Evolutionary conservation across 2,329 filamentous ascomycete species (phyloP).

Genomic region (Fusarium longipes): DNA sequence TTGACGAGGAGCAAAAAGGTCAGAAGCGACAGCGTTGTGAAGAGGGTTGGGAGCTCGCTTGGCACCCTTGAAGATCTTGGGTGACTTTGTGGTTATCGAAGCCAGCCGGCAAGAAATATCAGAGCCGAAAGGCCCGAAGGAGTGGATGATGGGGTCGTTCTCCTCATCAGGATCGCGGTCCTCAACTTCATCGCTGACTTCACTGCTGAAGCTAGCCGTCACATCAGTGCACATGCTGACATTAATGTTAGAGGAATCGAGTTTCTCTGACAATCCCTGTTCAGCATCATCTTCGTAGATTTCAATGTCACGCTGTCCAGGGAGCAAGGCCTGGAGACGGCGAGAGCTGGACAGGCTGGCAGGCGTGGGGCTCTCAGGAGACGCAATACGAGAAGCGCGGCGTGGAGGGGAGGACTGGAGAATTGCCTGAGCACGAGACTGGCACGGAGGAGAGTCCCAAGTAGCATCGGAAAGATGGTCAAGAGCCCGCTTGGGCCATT

Average conservation of each 20-base stretch:
- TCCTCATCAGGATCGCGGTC: slow-evolving; percentile 88
- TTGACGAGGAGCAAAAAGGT: slow-evolving; percentile 41
- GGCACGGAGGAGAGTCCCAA: slow-evolving; percentile 72
- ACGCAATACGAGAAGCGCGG: slow-evolving; percentile 69
- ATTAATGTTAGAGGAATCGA: slow-evolving; percentile 43
- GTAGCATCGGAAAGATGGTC: slow-evolving; percentile 72
- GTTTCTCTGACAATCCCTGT: slow-evolving; percentile 55
- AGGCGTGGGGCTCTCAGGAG: slow-evolving; percentile 77
- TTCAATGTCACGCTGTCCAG: slow-evolving; percentile 61
- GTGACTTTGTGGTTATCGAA: slow-evolving; percentile 78
- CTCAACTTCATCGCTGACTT: slow-evolving; percentile 62
- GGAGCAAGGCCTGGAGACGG: slow-evolving; percentile 59
- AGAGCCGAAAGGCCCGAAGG: slow-evolving; percentile 89
- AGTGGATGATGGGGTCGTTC: slow-evolving; percentile 92
- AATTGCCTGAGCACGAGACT: slow-evolving; percentile 50
- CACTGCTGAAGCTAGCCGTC: slow-evolving; percentile 67
- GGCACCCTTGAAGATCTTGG: slow-evolving; percentile 56
- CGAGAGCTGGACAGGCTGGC: slow-evolving; percentile 56
- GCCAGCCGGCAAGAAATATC: slow-evolving; percentile 86
- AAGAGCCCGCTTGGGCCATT: slow-evolving; percentile 77
- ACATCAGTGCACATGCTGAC: slow-evolving; percentile 64
- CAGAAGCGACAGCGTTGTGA: slow-evolving; percentile 38
- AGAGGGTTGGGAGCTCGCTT: slow-evolving; percentile 40
- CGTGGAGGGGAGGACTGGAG: slow-evolving; percentile 72
- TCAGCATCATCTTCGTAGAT: slow-evolving; percentile 85